Conservation (phyloP, 75 land plant genomes). For the Pinus taeda region DNA sequence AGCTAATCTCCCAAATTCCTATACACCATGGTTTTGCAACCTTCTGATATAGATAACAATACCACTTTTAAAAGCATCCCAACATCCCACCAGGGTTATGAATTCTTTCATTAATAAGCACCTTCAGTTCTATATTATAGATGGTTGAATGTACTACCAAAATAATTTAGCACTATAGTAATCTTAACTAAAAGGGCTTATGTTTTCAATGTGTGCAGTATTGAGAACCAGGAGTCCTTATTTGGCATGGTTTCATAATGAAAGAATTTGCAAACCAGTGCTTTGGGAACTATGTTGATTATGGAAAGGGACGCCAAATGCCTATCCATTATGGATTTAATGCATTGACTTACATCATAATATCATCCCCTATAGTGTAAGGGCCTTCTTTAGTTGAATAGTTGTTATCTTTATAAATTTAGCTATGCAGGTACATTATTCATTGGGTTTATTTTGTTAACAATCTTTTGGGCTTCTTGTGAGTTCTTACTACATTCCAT, state of each 20-base stretch:
- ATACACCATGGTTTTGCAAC: no score
- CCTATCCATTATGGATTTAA: conserved; percentile 96
- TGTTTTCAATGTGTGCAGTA: conserved; percentile 52
- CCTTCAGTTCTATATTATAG: no score
- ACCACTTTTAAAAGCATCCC: no score
- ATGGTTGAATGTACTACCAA: background rate
- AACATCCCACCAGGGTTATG: no score
- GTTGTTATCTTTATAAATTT: background rate
- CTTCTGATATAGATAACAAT: no score
- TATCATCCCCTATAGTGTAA: conserved; percentile 93
- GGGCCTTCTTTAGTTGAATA: conserved; percentile 10
- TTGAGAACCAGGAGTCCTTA: conserved; percentile 85
- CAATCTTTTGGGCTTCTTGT: background rate
- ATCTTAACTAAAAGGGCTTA: background rate
- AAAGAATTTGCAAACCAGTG: conserved; percentile 95
- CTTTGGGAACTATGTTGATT: conserved; percentile 72
- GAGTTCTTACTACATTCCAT: background rate
- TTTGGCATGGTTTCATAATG: conserved; percentile 89
- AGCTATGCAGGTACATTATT: background rate
- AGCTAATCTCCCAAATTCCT: no score
- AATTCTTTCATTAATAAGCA: no score
- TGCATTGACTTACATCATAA: conserved; percentile 73
- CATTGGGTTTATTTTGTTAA: background rate
- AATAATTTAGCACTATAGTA: background rate
- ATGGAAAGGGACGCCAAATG: conserved; percentile 95